These are phyloP conservation scores for Sclerotinia subarctica DNA, from an alignment of 2,329 filamentous ascomycete species.

Conservation along the genomic window DNA sequence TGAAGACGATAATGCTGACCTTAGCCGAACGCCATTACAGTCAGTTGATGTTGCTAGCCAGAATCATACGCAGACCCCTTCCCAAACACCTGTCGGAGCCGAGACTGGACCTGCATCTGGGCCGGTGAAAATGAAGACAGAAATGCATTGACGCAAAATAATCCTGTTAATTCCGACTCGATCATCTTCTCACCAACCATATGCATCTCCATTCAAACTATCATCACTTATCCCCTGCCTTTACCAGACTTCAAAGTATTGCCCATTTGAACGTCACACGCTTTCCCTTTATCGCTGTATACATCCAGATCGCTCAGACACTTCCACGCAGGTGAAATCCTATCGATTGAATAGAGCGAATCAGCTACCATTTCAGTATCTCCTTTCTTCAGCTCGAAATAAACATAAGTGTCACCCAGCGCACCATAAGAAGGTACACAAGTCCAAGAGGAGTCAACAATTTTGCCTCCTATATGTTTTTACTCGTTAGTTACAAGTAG, in stretches of 20 bases:
- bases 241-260: neutral
- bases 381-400: neutral
- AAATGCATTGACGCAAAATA: neutral
- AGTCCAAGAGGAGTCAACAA: neutral
- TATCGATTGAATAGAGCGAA: neutral
- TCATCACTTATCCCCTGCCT: neutral
- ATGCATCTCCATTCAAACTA: neutral
- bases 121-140: neutral
- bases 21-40: neutral
- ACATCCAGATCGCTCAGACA: neutral
- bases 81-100: neutral
- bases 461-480: neutral
- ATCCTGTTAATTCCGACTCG: neutral
- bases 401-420: neutral
- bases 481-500: neutral
- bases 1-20: neutral
- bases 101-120: neutral
- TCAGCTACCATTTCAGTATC: neutral
- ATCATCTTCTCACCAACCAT: neutral
- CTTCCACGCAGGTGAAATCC: neutral
- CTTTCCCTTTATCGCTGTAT: neutral
- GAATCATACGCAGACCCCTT: neutral
- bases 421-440: constrained; percentile 2
- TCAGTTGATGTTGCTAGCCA: neutral
- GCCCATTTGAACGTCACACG: neutral